Base-by-base conservation (phyloP, 2,329 filamentous ascomycete genomes). In the Verticillium dahliae region DNA sequence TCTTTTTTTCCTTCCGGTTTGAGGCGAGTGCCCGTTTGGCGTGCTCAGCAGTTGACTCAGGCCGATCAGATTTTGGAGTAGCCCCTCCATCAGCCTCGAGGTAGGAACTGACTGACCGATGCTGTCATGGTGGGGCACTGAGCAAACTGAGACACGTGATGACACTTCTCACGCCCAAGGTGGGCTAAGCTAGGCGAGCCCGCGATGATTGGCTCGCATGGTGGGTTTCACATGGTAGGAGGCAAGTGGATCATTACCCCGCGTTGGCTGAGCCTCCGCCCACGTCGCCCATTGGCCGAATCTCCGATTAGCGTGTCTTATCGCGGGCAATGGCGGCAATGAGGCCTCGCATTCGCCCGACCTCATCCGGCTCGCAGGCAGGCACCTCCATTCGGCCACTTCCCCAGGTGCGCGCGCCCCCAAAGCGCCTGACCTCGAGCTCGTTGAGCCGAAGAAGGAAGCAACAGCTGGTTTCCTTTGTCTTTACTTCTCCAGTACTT, bases 131-230 rank as follows among this genome's bases (percentile, higher is more conserved):
- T 58, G 57, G 57, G 45, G 45, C 18, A 10, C 22, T 52, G n/a
- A 11, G n/a, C 45, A 37, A 60, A 39, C 55, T n/a, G 10, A 39
- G 27, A 56, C 22, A 58, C 62, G 63, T 65, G 60, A 69, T 69
- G 65, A 65, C 73, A 68, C 66, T 72, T 58, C 62, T 68, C 39
- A 66, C 65, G 45, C 45, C 45, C 18, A 18, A 52, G 45, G 45
- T 22, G 45, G 45, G 45, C 45, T 27, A 18, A 52, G 18, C 18
- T 52, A 18, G n/a, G 45, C 22, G n/a, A 52, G 45, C 18, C 45
- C 4, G 5, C 11, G 45, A 7, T 52, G n/a, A 52, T 52, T 52
- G 45, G 45, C 45, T 52, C 45, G 45, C 45, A 18, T 52, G 45
- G 22, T n/a, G 45, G n/a, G n/a, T 52, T 22, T 52, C 45, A 10